phyloP scores from a whole-genome alignment of 2,329 filamentous ascomycete species.

The Xylariaceae sp. region DNA sequence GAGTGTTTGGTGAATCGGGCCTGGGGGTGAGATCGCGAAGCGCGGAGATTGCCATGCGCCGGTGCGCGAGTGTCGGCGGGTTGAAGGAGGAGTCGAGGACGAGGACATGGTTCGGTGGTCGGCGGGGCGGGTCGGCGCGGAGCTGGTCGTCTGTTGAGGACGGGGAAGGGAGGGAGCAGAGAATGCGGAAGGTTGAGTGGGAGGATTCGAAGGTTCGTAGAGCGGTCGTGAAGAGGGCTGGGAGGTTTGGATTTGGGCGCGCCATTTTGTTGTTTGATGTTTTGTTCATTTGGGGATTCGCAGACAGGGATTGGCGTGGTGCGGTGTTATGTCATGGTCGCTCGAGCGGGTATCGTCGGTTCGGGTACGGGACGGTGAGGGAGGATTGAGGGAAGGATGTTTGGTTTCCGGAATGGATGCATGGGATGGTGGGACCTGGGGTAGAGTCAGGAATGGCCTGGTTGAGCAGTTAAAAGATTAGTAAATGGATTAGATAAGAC shows the following conservation, averaged over 20 bases:
- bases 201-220: conserved; percentile 43
- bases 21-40: conserved; percentile 10
- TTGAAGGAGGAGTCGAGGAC: conserved; percentile 66
- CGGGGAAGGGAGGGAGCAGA: conserved; percentile 38
- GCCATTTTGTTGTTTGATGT: conserved; percentile 16
- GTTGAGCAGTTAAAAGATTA: neutral
- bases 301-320: neutral
- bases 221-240: conserved; percentile 41
- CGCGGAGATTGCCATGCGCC: conserved; percentile 51
- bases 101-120: conserved; percentile 39
- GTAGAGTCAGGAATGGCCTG: neutral
- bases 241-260: conserved; percentile 27
- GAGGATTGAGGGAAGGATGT: neutral
- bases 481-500: neutral
- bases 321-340: conserved; percentile 1
- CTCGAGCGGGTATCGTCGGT: too few species aligned
- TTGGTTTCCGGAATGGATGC: neutral
- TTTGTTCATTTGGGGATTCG: neutral
- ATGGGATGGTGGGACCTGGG: neutral
- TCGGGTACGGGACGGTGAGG: neutral
- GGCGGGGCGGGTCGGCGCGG: conserved; percentile 21
- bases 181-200: conserved; percentile 39
- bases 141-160: neutral
- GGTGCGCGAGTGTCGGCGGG: conserved; percentile 58
- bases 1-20: neutral